phyloP scores from a whole-genome alignment of 2,329 filamentous ascomycete species.

The Aspergillus alliaceus region DNA sequence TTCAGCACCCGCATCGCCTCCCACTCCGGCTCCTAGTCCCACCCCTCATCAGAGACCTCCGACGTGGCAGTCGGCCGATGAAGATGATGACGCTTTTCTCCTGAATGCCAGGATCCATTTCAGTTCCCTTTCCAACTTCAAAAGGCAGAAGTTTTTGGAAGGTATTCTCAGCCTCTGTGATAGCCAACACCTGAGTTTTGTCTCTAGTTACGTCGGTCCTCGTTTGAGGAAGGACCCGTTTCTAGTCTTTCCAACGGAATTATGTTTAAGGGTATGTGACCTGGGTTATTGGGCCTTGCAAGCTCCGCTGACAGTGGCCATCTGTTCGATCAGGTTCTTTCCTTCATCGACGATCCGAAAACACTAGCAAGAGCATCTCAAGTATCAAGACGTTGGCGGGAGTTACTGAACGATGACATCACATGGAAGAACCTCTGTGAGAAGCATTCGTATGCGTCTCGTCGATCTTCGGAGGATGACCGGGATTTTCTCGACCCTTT shows the following conservation, averaged over 20 bases:
- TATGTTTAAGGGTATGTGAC: constrained; percentile 75
- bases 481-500: constrained; percentile 38
- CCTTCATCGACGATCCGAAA: constrained; percentile 95
- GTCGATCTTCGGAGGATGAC: constrained; percentile 52
- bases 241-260: constrained; percentile 83
- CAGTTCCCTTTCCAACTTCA: constrained; percentile 69
- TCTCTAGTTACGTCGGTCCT: constrained; percentile 93
- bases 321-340: constrained; percentile 66
- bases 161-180: constrained; percentile 93
- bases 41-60: constrained; percentile 63
- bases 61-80: constrained; percentile 47
- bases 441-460: constrained; percentile 93
- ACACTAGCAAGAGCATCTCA: constrained; percentile 91
- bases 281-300: not conserved
- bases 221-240: constrained; percentile 96
- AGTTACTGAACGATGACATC: constrained; percentile 91
- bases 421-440: constrained; percentile 98
- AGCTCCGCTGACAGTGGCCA: constrained; percentile 14
- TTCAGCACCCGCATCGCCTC: constrained; percentile 65
- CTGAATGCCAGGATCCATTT: constrained; percentile 79
- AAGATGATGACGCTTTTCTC: constrained; percentile 79
- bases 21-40: constrained; percentile 66
- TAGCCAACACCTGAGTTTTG: constrained; percentile 91
- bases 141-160: constrained; percentile 78
- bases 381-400: constrained; percentile 92